A percentile compares a stretch with the other conserved stretches of the same genome.
These are phyloP conservation scores for Vicia faba DNA, from an alignment of 306 rosid species.

Conservation along the genomic window DNA sequence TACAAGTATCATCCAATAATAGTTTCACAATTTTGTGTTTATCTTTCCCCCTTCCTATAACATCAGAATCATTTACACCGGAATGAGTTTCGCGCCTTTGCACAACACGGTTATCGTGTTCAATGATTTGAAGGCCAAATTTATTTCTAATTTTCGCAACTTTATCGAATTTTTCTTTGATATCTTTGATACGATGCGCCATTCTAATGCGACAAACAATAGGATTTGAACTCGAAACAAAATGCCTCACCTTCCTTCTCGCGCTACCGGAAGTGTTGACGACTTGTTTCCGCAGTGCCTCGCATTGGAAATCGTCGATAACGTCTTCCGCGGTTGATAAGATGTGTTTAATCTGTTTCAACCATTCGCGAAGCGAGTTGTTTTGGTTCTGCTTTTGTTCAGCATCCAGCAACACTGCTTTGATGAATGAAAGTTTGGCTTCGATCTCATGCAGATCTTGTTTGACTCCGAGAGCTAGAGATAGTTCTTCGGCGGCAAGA, in stretches of 20 bases:
- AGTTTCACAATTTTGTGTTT: background rate
- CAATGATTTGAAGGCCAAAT: conserved; percentile 3
- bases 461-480: background rate
- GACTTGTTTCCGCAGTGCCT: background rate
- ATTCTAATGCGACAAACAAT: background rate
- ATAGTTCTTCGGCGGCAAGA: background rate
- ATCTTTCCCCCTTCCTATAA: background rate
- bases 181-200: background rate
- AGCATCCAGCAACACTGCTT: background rate
- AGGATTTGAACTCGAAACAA: background rate
- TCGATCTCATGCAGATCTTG: background rate
- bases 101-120: background rate
- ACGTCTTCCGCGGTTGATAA: background rate
- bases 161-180: background rate
- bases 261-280: conserved; percentile 3
- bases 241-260: conserved; percentile 1
- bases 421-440: background rate
- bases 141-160: background rate
- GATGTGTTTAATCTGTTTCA: background rate
- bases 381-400: background rate
- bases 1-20: background rate
- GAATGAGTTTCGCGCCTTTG: background rate
- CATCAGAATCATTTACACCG: background rate
- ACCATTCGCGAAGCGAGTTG: background rate
- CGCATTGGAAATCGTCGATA: conserved; percentile 2